phyloP scores from a whole-genome alignment of 441 rosid species.

The Jatropha multifida region DNA sequence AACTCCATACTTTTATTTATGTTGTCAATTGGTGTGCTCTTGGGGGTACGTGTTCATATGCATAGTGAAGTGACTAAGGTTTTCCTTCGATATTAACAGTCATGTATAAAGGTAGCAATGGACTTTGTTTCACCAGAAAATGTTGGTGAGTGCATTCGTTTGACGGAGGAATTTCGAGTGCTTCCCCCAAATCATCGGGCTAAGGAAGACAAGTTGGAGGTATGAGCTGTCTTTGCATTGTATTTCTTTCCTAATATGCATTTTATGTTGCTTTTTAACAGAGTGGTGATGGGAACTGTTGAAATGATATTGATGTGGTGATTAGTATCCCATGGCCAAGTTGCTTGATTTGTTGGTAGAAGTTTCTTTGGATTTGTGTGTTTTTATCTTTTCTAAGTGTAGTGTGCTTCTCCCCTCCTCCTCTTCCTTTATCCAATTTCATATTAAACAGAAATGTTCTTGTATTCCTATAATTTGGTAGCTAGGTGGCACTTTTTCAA shows the following conservation, averaged over 20 bases:
- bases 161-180: slow-evolving; percentile 30
- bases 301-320: neutral
- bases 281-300: neutral
- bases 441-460: neutral
- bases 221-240: neutral
- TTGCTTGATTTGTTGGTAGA: neutral
- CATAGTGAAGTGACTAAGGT: neutral
- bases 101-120: slow-evolving; percentile 38
- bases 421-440: neutral
- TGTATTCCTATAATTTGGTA: neutral
- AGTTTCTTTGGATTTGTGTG: neutral
- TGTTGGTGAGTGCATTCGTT: slow-evolving; percentile 33
- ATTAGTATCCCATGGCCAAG: neutral
- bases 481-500: neutral
- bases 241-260: neutral
- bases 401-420: neutral
- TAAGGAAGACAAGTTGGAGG: slow-evolving; percentile 37
- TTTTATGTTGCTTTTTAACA: neutral
- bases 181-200: slow-evolving; percentile 32
- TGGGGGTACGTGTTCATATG: too few relatives aligned
- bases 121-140: slow-evolving; percentile 40
- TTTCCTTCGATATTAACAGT: slow-evolving; percentile 14
- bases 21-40: too few relatives aligned
- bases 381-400: neutral
- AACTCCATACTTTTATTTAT: neutral